Conservation (phyloP, 2,329 filamentous ascomycete genomes). For the Neurospora sp. region DNA sequence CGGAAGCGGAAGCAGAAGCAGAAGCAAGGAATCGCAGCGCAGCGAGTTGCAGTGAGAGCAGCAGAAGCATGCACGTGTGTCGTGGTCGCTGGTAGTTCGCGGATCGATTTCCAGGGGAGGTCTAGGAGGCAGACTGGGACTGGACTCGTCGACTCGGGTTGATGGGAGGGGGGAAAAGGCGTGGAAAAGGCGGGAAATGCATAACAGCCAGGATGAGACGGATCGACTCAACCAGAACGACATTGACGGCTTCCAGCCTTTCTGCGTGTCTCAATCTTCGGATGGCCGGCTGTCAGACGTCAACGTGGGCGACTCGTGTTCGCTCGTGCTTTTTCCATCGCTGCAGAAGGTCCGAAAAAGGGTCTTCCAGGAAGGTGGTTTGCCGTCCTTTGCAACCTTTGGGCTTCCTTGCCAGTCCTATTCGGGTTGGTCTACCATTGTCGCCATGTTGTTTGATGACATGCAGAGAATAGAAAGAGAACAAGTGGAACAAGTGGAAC, state of each 20-base stretch:
- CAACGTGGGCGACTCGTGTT: neutral
- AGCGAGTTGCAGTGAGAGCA: neutral
- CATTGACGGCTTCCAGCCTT: neutral
- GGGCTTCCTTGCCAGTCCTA: neutral
- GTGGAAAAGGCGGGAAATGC: neutral
- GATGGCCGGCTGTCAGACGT: neutral
- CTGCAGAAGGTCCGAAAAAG: neutral
- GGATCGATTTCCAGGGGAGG: neutral
- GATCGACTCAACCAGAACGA: neutral
- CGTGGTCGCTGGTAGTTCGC: conserved; percentile 9
- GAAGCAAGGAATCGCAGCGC: neutral
- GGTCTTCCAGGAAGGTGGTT: neutral
- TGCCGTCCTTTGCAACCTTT: neutral
- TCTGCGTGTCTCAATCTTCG: neutral
- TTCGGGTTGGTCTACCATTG: neutral
- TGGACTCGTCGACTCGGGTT: neutral
- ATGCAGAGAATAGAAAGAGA: neutral
- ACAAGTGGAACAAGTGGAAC: neutral
- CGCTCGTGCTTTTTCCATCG: neutral
- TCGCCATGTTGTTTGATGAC: conserved; percentile 2
- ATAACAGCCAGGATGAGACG: neutral
- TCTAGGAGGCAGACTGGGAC: neutral
- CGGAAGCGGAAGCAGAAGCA: neutral
- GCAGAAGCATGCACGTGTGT: conserved; percentile 17
- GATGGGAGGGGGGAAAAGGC: neutral